These are phyloP conservation scores for Strigomonas culicis DNA, from an alignment of 208 protist genomes.

Conservation along the genomic window DNA sequence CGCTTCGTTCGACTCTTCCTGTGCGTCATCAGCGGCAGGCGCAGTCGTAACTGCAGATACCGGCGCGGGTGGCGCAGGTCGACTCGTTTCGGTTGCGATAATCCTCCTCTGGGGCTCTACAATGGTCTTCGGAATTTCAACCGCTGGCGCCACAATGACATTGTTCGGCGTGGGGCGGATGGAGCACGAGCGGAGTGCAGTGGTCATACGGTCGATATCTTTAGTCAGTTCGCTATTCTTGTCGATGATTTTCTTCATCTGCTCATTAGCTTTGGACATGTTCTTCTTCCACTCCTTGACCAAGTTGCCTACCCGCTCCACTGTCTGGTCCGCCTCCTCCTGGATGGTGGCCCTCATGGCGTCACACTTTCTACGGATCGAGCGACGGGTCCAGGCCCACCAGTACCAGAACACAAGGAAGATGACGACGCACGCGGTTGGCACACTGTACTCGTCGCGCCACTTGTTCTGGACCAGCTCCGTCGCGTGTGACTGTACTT, in stretches of 20 bases:
- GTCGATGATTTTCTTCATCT: conserved; percentile 76
- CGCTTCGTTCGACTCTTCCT: not conserved
- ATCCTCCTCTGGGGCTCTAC: no score
- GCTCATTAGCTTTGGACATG: conserved; percentile 47
- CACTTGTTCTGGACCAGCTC: conserved; percentile 60
- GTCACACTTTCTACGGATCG: conserved; percentile 48
- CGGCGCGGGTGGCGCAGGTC: no score
- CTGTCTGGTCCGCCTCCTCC: conserved; percentile 61
- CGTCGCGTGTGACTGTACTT: conserved; percentile 54
- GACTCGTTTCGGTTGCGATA: no score
- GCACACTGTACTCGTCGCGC: conserved; percentile 69
- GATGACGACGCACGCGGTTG: conserved; percentile 42
- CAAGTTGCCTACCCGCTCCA: conserved; percentile 41
- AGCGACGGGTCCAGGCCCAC: conserved; percentile 56
- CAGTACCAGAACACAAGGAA: conserved; percentile 73
- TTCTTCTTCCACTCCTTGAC: conserved; percentile 59
- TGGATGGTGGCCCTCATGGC: conserved; percentile 30
- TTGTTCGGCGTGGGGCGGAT: conserved; percentile 26
- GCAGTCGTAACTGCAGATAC: not conserved
- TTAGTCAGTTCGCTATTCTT: conserved; percentile 78
- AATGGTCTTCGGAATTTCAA: no score
- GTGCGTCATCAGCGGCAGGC: not conserved
- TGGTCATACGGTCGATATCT: conserved; percentile 81
- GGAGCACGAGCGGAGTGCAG: conserved; percentile 66
- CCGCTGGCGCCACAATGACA: no score